Evolutionary conservation across 345 rosid genomes (phyloP), one percentile per base, ranked within the genome.

Genomic region (Dipteronia sinensis): DNA sequence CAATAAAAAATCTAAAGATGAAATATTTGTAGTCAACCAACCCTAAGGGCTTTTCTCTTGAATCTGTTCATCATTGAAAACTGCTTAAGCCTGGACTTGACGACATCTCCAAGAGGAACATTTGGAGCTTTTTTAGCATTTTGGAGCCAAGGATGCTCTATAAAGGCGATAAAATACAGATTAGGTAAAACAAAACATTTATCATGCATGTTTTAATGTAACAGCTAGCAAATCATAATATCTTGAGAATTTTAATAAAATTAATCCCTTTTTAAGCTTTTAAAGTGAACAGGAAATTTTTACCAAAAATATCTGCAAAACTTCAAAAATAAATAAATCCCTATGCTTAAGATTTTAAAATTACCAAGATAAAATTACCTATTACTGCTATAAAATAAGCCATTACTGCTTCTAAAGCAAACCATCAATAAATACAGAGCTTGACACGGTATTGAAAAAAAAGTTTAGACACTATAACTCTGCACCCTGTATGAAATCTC

Each of bases 21-120:
- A 58, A 78, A n/a, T 58, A 20, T 73, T 67, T 59, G 46, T 31
- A 31, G 69, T 77, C 75, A 76, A 89, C 98, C 72, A 71, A 97
- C 99, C 98, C 98, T 88, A 61, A 97, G 86, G 42, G 97, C 98
- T 91, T 97, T 94, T 89, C 99, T 94, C 88, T 97, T 97, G 91
- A 97, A 97, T 90, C 98, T 89, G 89, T 97, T 97, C 99, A 94
- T 97, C 93, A 94, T 90, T 29, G 99, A 97, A 84, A 97, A 97
- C 75, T 97, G 99, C 87, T 94, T 94, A 49, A 97, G 91, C 83
- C 99, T 90, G 56, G 99, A 87, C 85, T 90, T 97, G 78, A 97
- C 99, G 82, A 90, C 98, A 88, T 97, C 99, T 65, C 99, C 99
- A 74, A 94, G 99, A 81, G 96, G 96, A 73, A 91, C 91, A 86